A percentile compares a stretch with the other conserved stretches of the same genome.
These are phyloP conservation scores for Colletotrichum aenigma DNA, from an alignment of 2,329 filamentous ascomycete genomes.

Conservation along the genomic window DNA sequence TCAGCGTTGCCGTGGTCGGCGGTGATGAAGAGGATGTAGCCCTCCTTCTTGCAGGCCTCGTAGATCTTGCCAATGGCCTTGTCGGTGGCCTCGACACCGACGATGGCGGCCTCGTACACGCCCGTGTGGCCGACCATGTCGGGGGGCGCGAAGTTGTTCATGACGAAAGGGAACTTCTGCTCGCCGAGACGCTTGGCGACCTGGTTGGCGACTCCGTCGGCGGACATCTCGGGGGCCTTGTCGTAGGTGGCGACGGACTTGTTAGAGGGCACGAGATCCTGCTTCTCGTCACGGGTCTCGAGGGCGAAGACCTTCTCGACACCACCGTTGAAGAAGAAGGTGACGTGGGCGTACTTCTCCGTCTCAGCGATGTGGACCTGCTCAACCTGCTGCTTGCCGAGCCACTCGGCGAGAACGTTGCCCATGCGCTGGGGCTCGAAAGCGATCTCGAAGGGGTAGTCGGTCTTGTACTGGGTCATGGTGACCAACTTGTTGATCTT, in stretches of 20 bases:
- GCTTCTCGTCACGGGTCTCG: constrained; percentile 84
- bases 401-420: constrained; percentile 97
- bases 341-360: constrained; percentile 99
- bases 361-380: constrained; percentile 98
- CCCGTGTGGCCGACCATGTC: constrained; percentile 99
- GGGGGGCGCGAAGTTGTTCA: constrained; percentile 99
- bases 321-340: constrained; percentile 99
- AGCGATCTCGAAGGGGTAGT: constrained; percentile 90
- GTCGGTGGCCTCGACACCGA: constrained; percentile 86
- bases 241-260: constrained; percentile 93
- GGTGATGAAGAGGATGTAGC: constrained; percentile 94
- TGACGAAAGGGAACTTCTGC: constrained; percentile 91
- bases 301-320: constrained; percentile 95
- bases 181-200: constrained; percentile 85
- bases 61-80: constrained; percentile 92
- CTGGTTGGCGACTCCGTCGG: constrained; percentile 86
- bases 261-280: constrained; percentile 84
- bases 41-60: constrained; percentile 91
- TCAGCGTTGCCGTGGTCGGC: constrained; percentile 98
- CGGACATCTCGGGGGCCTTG: constrained; percentile 93
- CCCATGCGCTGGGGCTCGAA: constrained; percentile 96
- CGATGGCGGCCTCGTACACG: constrained; percentile 91
- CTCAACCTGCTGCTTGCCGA: constrained; percentile 85
- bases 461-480: constrained; percentile 98
- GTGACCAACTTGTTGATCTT: constrained; percentile 85